A percentile compares a stretch with the other conserved stretches of the same genome.
These are phyloP conservation scores for Nitzschia palea DNA, from an alignment of 108 stramenopile genomes.

Conservation along the genomic window DNA sequence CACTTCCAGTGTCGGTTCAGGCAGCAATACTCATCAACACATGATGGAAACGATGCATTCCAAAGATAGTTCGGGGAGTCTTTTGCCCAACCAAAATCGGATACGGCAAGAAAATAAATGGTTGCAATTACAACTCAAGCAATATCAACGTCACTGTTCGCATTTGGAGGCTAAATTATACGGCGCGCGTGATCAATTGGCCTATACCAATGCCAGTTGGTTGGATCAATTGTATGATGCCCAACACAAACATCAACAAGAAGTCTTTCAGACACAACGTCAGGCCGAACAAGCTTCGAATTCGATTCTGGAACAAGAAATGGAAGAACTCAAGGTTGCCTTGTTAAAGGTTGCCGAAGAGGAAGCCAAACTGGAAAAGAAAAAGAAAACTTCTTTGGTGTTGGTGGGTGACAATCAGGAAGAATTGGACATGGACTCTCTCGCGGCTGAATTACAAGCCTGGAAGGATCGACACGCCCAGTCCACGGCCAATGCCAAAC, in stretches of 20 bases:
- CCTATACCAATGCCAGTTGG: conserved; percentile 12
- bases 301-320: conserved; percentile 5
- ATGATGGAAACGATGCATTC: no score
- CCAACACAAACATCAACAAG: background rate
- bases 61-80: no score
- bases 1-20: background rate
- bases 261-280: conserved; percentile 14
- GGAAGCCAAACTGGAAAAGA: background rate
- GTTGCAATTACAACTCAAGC: conserved; percentile 8
- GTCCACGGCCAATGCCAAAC: background rate
- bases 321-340: background rate
- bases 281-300: conserved; percentile 13
- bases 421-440: background rate
- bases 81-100: background rate
- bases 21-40: background rate
- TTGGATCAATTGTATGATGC: conserved; percentile 13
- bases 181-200: conserved; percentile 13
- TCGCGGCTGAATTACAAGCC: conserved; percentile 1
- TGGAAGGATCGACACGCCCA: conserved; percentile 19
- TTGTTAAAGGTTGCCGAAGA: conserved; percentile 1
- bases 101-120: conserved; percentile 3
- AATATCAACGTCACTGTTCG: background rate
- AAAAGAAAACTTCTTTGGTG: background rate
- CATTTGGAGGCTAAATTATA: conserved; percentile 7
- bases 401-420: background rate